Percentiles rank a stretch among this genome's conserved stretches.
These are phyloP conservation scores for Ophiostoma sp. DNA, from an alignment of 2,329 filamentous ascomycete species.

Conservation along the genomic window DNA sequence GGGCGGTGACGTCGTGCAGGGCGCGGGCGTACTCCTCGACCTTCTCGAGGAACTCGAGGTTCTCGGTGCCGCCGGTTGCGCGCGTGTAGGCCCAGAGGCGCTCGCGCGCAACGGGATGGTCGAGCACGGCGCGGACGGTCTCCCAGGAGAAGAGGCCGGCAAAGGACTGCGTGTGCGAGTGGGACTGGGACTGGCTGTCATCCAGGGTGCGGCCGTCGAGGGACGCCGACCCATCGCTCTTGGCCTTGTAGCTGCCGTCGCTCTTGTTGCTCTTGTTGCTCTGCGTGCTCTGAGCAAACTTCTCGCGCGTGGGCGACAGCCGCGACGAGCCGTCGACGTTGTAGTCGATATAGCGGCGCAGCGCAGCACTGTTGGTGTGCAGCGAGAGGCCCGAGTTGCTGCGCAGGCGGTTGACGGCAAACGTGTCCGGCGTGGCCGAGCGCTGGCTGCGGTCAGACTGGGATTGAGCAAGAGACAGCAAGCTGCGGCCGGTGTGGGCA, in stretches of 20 bases:
- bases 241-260: slow-evolving; percentile 32
- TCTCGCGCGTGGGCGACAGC: slow-evolving; percentile 25
- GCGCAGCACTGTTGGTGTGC: slow-evolving; percentile 41
- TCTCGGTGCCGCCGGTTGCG: slow-evolving; percentile 42
- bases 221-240: slow-evolving; percentile 31
- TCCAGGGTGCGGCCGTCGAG: slow-evolving; percentile 33
- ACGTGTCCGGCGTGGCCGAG: background rate
- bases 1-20: slow-evolving; percentile 38
- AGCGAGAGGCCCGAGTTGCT: slow-evolving; percentile 45
- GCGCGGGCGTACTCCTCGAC: slow-evolving; percentile 43
- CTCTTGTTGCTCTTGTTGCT: background rate
- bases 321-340: slow-evolving; percentile 38
- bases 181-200: background rate
- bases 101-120: slow-evolving; percentile 44
- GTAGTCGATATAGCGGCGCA: slow-evolving; percentile 46
- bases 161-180: background rate
- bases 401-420: slow-evolving; percentile 33
- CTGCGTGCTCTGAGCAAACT: background rate
- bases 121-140: slow-evolving; percentile 47
- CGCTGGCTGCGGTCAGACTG: slow-evolving; percentile 11
- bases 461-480: background rate
- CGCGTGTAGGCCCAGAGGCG: slow-evolving; percentile 48
- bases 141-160: slow-evolving; percentile 39
- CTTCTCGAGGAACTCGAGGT: slow-evolving; percentile 47
- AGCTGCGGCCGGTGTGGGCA: background rate